Percentiles rank a stretch among this genome's conserved stretches.
Conservation (phyloP, 2,329 filamentous ascomycete species). For the Sporothrix curviconia region DNA sequence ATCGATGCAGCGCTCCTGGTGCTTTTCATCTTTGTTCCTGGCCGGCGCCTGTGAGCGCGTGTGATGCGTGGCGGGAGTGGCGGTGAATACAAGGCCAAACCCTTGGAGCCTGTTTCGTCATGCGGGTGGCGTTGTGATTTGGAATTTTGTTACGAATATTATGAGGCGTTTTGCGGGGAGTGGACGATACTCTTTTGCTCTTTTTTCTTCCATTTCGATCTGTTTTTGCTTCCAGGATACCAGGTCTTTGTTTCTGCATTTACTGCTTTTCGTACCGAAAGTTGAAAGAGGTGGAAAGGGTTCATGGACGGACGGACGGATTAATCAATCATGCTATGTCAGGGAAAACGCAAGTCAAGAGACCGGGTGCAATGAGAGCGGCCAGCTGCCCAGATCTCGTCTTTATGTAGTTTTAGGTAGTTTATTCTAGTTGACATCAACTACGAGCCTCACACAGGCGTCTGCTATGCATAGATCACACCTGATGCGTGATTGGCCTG, state of each 20-base stretch:
- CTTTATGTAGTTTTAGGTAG: not conserved
- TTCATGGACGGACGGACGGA: no score
- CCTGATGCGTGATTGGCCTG: no score
- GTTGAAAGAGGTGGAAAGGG: no score
- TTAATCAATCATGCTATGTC: no score
- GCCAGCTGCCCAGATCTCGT: no score
- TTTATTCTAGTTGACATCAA: not conserved
- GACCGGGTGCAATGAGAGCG: no score
- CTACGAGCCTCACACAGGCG: not conserved
- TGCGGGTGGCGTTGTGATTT: not conserved
- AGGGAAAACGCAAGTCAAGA: no score
- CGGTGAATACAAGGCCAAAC: not conserved
- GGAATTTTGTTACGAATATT: not conserved
- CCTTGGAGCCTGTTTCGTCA: not conserved
- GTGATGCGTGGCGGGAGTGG: not conserved
- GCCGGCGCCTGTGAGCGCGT: conserved; percentile 63
- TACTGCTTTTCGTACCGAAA: no score
- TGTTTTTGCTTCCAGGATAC: conserved; percentile 18
- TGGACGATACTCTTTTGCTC: not conserved
- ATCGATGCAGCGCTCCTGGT: conserved; percentile 77
- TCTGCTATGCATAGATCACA: no score
- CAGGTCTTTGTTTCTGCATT: conserved; percentile 1
- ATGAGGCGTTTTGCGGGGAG: conserved; percentile 5
- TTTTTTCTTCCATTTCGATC: conserved; percentile 1
- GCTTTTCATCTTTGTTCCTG: conserved; percentile 91